phyloP scores from a whole-genome alignment of 208 protist genomes.

The Acanthamoeba triangularis region DNA sequence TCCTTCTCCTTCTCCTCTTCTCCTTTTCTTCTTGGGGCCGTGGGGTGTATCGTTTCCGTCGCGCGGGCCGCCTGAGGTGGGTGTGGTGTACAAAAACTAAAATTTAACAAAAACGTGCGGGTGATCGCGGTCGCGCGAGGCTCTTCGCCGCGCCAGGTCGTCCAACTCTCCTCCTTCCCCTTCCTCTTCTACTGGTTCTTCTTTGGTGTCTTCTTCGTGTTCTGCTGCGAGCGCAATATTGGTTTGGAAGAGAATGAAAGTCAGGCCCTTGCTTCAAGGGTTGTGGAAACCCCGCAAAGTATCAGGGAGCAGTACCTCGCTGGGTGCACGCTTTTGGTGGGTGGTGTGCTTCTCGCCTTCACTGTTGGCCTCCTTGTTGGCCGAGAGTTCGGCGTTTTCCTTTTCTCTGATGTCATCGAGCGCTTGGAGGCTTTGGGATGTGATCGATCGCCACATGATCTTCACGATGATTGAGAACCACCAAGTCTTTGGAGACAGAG shows the following conservation, averaged over 20 bases:
- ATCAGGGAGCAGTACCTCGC: neutral
- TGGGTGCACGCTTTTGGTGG: neutral
- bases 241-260: too few relatives aligned
- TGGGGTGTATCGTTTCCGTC: too few relatives aligned
- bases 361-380: neutral
- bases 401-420: slow-evolving; percentile 47
- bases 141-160: too few relatives aligned
- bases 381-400: neutral
- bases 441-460: slow-evolving; percentile 27
- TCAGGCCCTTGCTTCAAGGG: neutral
- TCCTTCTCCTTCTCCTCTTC: too few relatives aligned
- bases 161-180: too few relatives aligned
- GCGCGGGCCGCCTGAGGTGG: too few relatives aligned
- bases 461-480: slow-evolving; percentile 23
- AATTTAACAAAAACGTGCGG: too few relatives aligned
- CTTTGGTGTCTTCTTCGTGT: slow-evolving; percentile 23
- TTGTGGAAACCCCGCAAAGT: neutral
- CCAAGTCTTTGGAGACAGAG: neutral
- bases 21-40: too few relatives aligned
- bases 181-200: neutral
- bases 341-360: neutral
- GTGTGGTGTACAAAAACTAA: too few relatives aligned
- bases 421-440: neutral
- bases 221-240: neutral
- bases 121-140: too few relatives aligned